Evolutionary conservation across 805 yeast species (phyloP), one percentile per base, ranked within the genome.

Genomic region (Isabelozyma heimii): DNA sequence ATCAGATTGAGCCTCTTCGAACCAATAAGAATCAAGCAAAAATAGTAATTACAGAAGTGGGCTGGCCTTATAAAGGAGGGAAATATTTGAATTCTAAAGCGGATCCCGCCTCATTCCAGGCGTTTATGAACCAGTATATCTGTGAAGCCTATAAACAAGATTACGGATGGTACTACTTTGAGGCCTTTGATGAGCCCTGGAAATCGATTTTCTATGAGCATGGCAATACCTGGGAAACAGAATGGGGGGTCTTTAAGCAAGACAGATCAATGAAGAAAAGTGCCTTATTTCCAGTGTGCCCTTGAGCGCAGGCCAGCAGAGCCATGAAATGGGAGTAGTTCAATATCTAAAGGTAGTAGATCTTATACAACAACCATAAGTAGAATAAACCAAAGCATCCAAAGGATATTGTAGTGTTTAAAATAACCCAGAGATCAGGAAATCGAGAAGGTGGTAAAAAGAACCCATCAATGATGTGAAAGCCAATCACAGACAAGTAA

Each of bases 341-440:
- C 35, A 8, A 8, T 30, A 10, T 30, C 35, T 30, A 52, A 17
- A 47, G 42, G 40, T 51, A 52, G 47, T 61, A 67, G 16, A 68
- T 61, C 40, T 58, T 85, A 66, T 77, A 83, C 57, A 85, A 75
- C 37, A 80, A 77, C 97, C 97, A 94, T n/a, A 90, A 52, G 84
- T 91, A 91, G 58, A 89, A 89, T 42, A 87, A 59, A 0, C 69
- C 62, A 58, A 91, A 92, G 50, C 91, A 88, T 0, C 80, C 86
- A 61, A 89, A 91, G 0, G 94, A 86, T 3, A 91, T 59, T 0
- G 84, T 59, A 40, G 86, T 82, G 60, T 94, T 94, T 3, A 82
- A 78, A 20, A 92, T 75, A 0, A 89, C 89, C 91, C 94, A 89
- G 5, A 94, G 56, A 64, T 94, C 97, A 1, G 97, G 97, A 53